Evolutionary conservation across 768 basidiomycete genomes (phyloP).

Genomic region (Russula abietina): DNA sequence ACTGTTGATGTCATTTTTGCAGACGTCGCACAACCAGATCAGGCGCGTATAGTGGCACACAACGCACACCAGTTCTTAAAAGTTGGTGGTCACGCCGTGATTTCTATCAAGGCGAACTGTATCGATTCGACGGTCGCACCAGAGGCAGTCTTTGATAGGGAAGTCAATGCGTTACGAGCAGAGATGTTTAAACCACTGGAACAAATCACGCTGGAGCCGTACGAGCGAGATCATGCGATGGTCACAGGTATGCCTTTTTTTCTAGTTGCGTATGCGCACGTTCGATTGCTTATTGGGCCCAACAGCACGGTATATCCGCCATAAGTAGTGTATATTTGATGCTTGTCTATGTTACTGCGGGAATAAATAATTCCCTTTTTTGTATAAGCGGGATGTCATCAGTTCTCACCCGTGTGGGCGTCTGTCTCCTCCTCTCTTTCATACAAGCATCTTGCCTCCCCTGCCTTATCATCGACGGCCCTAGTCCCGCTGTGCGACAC

Average conservation of each 20-base stretch:
- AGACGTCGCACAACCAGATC: slow-evolving; percentile 97
- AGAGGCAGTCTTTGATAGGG: slow-evolving; percentile 81
- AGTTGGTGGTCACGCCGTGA: slow-evolving; percentile 84
- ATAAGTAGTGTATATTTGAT: slow-evolving; percentile 31
- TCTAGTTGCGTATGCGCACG: not conserved
- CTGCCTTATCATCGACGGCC: slow-evolving; percentile 6
- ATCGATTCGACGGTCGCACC: slow-evolving; percentile 94
- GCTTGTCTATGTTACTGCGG: no score
- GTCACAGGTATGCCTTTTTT: slow-evolving; percentile 57
- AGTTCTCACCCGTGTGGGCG: not conserved
- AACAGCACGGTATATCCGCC: slow-evolving; percentile 44
- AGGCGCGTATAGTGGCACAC: slow-evolving; percentile 90
- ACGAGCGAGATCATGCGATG: slow-evolving; percentile 89
- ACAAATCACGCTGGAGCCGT: slow-evolving; percentile 92
- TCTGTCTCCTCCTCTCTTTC: not conserved
- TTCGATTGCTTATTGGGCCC: not conserved
- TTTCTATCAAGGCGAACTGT: slow-evolving; percentile 99
- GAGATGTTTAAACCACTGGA: slow-evolving; percentile 88
- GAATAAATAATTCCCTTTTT: slow-evolving; percentile 2
- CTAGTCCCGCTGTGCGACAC: not conserved
- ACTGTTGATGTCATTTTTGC: slow-evolving; percentile 97
- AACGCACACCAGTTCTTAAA: slow-evolving; percentile 97
- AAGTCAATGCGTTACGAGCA: slow-evolving; percentile 74
- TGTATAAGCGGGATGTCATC: not conserved
- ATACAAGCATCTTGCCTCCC: not conserved